Evolutionary conservation across 768 basidiomycete genomes (phyloP).

Genomic region (Gyrodon lividus): DNA sequence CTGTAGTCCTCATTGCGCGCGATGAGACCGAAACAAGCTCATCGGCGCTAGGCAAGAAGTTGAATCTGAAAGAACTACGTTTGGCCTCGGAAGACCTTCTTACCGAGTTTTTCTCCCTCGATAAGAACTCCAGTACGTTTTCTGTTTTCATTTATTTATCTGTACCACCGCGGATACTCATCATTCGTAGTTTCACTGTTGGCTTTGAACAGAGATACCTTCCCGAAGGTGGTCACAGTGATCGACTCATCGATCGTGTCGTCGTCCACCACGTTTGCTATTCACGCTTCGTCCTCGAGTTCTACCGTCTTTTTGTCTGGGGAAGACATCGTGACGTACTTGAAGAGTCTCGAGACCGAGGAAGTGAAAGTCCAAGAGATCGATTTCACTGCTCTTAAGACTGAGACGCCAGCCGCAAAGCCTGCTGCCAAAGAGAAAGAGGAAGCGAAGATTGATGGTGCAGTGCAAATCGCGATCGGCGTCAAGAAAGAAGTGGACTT

Average conservation of each 20-base stretch:
- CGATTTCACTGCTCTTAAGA: conserved; percentile 66
- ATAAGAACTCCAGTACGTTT: conserved; percentile 84
- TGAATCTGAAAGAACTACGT: conserved; percentile 84
- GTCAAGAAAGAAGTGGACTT: conserved; percentile 97
- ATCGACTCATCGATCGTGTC: conserved; percentile 78
- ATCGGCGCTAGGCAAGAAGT: conserved; percentile 70
- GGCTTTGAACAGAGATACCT: conserved; percentile 60
- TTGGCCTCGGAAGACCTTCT: conserved; percentile 85
- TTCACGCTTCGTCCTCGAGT: conserved; percentile 71
- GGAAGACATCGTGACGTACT: conserved; percentile 67
- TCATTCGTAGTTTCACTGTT: conserved; percentile 71
- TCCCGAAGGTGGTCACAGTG: conserved; percentile 71
- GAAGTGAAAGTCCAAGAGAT: conserved; percentile 66
- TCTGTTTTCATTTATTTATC: background rate
- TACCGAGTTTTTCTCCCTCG: conserved; percentile 76
- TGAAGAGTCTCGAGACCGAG: conserved; percentile 67
- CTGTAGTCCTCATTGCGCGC: conserved; percentile 82
- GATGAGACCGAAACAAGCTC: conserved; percentile 86
- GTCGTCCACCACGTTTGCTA: conserved; percentile 61
- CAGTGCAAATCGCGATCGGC: conserved; percentile 89
- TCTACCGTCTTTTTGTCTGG: conserved; percentile 80
- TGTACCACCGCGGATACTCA: background rate
- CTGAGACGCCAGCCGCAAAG: conserved; percentile 37
- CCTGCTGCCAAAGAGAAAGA: conserved; percentile 59
- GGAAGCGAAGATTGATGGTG: conserved; percentile 80